Conservation (phyloP, 345 rosid genomes). For the Heritiera littoralis region DNA sequence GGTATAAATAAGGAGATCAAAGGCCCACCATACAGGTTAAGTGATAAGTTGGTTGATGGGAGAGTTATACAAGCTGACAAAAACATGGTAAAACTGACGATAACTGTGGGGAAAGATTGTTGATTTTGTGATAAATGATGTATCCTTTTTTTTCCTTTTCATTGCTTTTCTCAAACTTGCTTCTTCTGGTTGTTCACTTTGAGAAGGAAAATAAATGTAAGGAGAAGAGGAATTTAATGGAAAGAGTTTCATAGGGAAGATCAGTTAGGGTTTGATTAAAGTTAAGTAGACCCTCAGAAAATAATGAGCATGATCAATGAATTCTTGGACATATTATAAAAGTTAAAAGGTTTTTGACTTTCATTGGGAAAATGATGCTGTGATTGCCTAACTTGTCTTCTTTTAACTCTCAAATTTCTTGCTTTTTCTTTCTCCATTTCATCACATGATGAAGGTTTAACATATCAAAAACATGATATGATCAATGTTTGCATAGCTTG, state of each 20-base stretch:
- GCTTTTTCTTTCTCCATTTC: not conserved
- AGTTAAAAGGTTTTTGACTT: not conserved
- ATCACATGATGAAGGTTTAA: not conserved
- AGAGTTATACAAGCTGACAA: conserved; percentile 44
- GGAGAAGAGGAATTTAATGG: not conserved
- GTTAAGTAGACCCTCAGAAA: not conserved
- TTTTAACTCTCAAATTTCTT: not conserved
- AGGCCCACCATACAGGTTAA: conserved; percentile 29
- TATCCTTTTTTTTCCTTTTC: not conserved
- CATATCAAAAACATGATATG: not conserved
- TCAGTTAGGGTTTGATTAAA: not conserved
- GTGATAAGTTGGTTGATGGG: conserved; percentile 44
- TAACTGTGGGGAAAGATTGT: conserved; percentile 17
- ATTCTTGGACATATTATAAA: not conserved
- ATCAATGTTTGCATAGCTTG: not conserved
- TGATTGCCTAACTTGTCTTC: not conserved
- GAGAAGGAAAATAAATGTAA: conserved; percentile 23
- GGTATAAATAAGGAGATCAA: conserved; percentile 44
- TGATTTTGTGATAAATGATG: not conserved
- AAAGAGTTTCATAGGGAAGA: not conserved
- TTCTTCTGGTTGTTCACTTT: conserved; percentile 22
- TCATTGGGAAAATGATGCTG: not conserved
- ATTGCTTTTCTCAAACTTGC: conserved; percentile 16
- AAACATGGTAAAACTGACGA: conserved; percentile 14
- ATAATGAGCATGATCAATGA: not conserved